These are phyloP conservation scores for Chytriomyces sp. DNA, from an alignment of 192 early-diverging fungal species.

Conservation along the genomic window DNA sequence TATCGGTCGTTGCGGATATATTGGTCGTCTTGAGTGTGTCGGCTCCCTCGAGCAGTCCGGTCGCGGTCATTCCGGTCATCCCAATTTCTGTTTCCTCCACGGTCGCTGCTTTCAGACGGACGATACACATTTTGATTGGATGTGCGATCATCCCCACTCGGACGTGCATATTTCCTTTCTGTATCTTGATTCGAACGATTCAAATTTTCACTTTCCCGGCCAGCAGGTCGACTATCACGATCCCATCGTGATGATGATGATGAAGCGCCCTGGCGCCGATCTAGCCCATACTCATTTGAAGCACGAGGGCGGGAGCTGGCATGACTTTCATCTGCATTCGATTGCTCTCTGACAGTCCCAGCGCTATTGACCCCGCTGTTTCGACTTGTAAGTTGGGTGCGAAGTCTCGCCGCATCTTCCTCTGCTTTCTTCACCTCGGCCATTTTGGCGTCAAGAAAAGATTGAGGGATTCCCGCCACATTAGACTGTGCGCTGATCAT, in stretches of 20 bases:
- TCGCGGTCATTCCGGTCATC: slow-evolving; percentile 34
- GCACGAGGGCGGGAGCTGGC: not conserved
- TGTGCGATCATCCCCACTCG: slow-evolving; percentile 24
- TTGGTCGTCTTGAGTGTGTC: slow-evolving; percentile 28
- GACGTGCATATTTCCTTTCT: not conserved
- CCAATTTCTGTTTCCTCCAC: slow-evolving; percentile 29
- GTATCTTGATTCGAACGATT: not conserved
- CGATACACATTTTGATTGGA: slow-evolving; percentile 5
- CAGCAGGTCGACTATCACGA: not conserved
- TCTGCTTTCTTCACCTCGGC: slow-evolving; percentile 63
- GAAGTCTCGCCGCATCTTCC: slow-evolving; percentile 24
- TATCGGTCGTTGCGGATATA: slow-evolving; percentile 24
- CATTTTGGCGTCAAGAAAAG: slow-evolving; percentile 86
- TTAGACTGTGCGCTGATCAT: slow-evolving; percentile 86
- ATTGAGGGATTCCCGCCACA: slow-evolving; percentile 81
- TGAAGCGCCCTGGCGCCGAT: not conserved
- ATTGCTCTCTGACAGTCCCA: not conserved
- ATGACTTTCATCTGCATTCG: not conserved
- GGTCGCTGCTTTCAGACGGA: slow-evolving; percentile 28
- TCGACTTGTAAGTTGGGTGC: slow-evolving; percentile 6
- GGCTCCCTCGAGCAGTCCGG: slow-evolving; percentile 32
- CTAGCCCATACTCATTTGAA: not conserved
- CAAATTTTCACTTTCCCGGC: not conserved
- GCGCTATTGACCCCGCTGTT: slow-evolving; percentile 17
- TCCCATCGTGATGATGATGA: slow-evolving; percentile 6